Base-by-base conservation (phyloP, 768 basidiomycete species). In the Tulasnella sp. region DNA sequence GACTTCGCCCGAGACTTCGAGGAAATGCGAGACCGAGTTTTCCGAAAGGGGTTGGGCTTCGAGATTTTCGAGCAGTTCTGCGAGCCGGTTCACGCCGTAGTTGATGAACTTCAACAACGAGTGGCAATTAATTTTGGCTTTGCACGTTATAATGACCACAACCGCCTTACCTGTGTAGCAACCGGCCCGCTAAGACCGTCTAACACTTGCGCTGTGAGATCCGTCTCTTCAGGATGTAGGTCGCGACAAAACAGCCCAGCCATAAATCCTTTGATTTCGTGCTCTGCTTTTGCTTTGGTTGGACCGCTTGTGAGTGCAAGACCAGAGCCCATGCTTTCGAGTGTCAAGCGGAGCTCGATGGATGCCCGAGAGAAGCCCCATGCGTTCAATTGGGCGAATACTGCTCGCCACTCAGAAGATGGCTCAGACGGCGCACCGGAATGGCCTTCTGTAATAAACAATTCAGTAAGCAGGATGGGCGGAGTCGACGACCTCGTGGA, bases 301-400 rank as follows among this genome's bases (percentile, higher is more conserved):
- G 89, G 14, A 87, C 21, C 74, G 18, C 72, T 40, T 27, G 27
- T 21, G 46, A 36, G 86, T 56, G 91, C 90, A 42, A 95, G 87
- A 16, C 90, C 90, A 74, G 91, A 89, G 24, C 91, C 92, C 82
- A 95, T 85, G 82, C 93, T 92, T 83, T 92, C 90, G 76, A 95
- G 87, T 62, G 91, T 90, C 52, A 95, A 88, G 79, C 94, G 92
- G 81, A 94, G 88, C 82, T 94, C 92, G 77, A 94, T 92, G 7
- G 92, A 91, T 0, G 94, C 94, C 3, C 93, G 92, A 14, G 92
- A 90, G 36, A 95, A 89, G 83, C 92, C 93, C 93, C 94, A 95
- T 0, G 93, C 94, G 80, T 92, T 94, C 39, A 95, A 86, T 42
- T 93, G 86, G 14, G 90, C 90, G 0, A 90, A 90, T 18, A 92